Base-by-base conservation (phyloP, 257 asterid species). In the Phtheirospermum japonicum region DNA sequence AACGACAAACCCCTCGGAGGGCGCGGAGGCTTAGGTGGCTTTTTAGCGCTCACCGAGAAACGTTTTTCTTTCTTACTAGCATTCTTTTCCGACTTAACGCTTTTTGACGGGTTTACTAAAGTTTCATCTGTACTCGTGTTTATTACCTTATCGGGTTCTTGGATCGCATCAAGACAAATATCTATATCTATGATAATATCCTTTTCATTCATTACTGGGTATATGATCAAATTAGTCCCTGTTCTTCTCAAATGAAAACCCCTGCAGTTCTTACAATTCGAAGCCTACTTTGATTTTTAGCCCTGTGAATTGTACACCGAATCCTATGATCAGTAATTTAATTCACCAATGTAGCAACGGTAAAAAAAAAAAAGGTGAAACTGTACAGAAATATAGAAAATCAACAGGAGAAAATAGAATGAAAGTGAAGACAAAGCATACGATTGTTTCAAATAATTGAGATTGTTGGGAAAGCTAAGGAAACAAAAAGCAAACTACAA, bases 21-120 rank as follows among this genome's bases (percentile, higher is more conserved):
- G 0, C 96, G 94, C 0, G 97, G 92, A 11, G 97, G 97, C 40
- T 84, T 84, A 4, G 87, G 91, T 18, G 88, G 88, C 80, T 81
- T 86, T 63, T 88, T 86, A 14, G 79, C 96, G 64, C 90, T 75
- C 65, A 56, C 34, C 2, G 90, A 73, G 23, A 72, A 71, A 0
- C 86, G 77, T 66, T 75, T 90, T 28, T 82, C 91, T 67, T 79
- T 83, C 74, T 74, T 77, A 23, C 3, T 23, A 2, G 16, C 14
- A 54, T 71, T 77, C 76, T 82, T 86, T 52, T 56, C 80, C 17
- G 55, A 63, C 7, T 63, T 58, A 0, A 65, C 54, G 55, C 39
- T 46, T 31, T 50, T 66, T 18, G 59, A 49, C 23, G 9, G 30
- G 58, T 28, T 63, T 2, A 63, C 16, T 20, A 67, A 66, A 49